A percentile compares a stretch with the other conserved stretches of the same genome.
phyloP scores from a whole-genome alignment of 768 basidiomycete species.

The Suillus cothurnatus region DNA sequence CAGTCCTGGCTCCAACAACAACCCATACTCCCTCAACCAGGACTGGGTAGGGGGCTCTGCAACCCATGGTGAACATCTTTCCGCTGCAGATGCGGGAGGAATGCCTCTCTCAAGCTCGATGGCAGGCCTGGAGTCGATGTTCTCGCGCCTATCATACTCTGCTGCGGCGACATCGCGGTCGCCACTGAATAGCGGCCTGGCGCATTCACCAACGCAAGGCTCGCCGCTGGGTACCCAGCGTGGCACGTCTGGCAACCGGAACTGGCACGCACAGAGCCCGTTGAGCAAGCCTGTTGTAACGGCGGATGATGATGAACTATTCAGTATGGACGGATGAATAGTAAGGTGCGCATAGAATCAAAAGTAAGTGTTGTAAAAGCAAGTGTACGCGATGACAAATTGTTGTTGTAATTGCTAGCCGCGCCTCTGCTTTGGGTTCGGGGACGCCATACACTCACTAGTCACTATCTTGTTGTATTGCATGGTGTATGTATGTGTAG shows the following conservation, averaged over 20 bases:
- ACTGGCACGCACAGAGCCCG: constrained; percentile 52
- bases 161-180: constrained; percentile 37
- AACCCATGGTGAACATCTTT: constrained; percentile 24
- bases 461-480: constrained; percentile 5
- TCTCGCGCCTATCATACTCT: constrained; percentile 59
- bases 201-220: constrained; percentile 19
- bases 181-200: constrained; percentile 12
- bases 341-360: background rate
- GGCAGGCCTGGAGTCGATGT: constrained; percentile 51
- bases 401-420: constrained; percentile 7
- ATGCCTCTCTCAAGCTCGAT: constrained; percentile 23
- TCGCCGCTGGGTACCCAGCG: constrained; percentile 30
- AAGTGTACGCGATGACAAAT: constrained; percentile 1
- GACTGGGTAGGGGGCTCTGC: constrained; percentile 31
- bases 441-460: constrained; percentile 8
- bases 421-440: constrained; percentile 4
- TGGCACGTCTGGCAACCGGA: constrained; percentile 24
- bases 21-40: constrained; percentile 33
- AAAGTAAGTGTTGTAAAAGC: constrained; percentile 7
- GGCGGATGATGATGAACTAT: constrained; percentile 67
- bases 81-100: constrained; percentile 18
- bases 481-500: constrained; percentile 8
- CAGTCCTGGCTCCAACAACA: constrained; percentile 33
- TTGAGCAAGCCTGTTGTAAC: constrained; percentile 61
- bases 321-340: constrained; percentile 62